Percentiles rank a stretch among this genome's conserved stretches.
phyloP scores from a whole-genome alignment of 2,329 filamentous ascomycete species.

The Aurifilum marmelostoma region DNA sequence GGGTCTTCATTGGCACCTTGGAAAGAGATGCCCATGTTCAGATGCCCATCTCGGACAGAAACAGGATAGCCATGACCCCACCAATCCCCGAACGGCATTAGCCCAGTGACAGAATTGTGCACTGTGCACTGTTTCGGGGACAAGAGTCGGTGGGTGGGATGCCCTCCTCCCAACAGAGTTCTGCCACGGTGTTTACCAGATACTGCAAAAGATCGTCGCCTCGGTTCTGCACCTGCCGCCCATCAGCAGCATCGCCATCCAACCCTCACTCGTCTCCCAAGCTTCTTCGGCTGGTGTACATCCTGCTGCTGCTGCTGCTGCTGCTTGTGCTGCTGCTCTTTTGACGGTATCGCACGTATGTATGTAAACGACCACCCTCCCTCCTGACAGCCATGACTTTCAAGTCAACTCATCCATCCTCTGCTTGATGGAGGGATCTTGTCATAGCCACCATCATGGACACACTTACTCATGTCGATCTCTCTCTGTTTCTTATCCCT shows the following conservation, averaged over 20 bases:
- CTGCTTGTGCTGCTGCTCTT: not conserved
- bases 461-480: not conserved
- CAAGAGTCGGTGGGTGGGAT: not conserved
- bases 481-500: not conserved
- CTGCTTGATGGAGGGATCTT: not conserved
- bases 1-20: not conserved
- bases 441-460: not conserved
- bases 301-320: not conserved
- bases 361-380: not conserved
- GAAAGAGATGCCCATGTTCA: slow-evolving; percentile 11
- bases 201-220: not conserved
- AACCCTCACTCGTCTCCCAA: not conserved
- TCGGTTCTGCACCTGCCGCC: not conserved
- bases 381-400: not conserved
- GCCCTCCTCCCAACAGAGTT: not conserved
- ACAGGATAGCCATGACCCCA: not conserved
- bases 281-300: not conserved
- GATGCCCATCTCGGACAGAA: slow-evolving; percentile 10
- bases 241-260: not conserved
- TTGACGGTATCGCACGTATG: not conserved
- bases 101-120: not conserved
- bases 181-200: not conserved
- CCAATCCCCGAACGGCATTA: not conserved
- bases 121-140: not conserved
- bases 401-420: not conserved